phyloP scores from a whole-genome alignment of 352 stramenopile species.

The Phytophthora cryptogea region DNA sequence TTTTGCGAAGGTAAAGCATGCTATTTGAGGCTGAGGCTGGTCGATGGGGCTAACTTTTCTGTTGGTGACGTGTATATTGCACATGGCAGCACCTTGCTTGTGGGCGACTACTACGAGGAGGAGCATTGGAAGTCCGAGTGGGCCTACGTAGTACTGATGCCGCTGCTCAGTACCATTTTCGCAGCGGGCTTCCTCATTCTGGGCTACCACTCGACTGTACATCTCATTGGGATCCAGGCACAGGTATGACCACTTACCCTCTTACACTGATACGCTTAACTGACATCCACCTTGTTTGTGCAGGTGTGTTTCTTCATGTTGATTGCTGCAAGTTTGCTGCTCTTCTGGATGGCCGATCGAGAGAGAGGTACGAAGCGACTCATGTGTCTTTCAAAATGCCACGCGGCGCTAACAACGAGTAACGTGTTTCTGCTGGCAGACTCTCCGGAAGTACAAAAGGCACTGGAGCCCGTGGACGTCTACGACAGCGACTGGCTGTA shows the following conservation, averaged over 20 bases:
- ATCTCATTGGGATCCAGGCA: slow-evolving; percentile 59
- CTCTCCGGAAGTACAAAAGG: slow-evolving; percentile 51
- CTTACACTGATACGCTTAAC: not conserved
- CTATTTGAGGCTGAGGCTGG: not conserved
- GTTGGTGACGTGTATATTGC: not conserved
- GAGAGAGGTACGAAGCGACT: slow-evolving; percentile 40
- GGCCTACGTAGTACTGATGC: slow-evolving; percentile 64
- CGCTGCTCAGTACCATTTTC: slow-evolving; percentile 53
- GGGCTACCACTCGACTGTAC: slow-evolving; percentile 63
- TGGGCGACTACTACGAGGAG: slow-evolving; percentile 67
- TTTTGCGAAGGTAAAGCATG: slow-evolving; percentile 54
- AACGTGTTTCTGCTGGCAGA: slow-evolving; percentile 35
- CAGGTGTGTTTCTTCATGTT: slow-evolving; percentile 63
- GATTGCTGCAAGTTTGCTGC: slow-evolving; percentile 50
- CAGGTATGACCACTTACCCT: slow-evolving; percentile 26
- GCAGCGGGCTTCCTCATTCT: slow-evolving; percentile 63
- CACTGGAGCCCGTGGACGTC: slow-evolving; percentile 60
- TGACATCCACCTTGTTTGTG: slow-evolving; percentile 4
- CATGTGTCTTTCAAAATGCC: not conserved
- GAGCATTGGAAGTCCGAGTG: slow-evolving; percentile 67
- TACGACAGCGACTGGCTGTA: slow-evolving; percentile 88
- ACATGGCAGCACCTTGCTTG: slow-evolving; percentile 47
- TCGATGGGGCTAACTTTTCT: slow-evolving; percentile 11
- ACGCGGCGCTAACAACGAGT: slow-evolving; percentile 1
- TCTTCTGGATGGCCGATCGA: slow-evolving; percentile 77